These are phyloP conservation scores for Kwoniella heveanensis DNA, from an alignment of 768 basidiomycete genomes.

Conservation along the genomic window DNA sequence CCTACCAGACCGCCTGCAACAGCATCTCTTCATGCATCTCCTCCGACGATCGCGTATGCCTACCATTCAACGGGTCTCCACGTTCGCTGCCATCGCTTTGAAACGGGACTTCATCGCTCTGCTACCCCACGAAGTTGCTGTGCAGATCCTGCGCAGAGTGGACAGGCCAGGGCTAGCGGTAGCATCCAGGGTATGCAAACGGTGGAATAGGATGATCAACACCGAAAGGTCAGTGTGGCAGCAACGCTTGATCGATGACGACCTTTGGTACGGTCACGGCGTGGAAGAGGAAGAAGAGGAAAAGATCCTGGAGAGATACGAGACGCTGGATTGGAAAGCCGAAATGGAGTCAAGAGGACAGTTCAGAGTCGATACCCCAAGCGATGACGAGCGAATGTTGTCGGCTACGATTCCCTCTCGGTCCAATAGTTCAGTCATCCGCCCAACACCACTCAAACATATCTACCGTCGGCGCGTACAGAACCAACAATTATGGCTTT, in stretches of 20 bases:
- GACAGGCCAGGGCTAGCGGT: conserved; percentile 79
- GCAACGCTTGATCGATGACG: conserved; percentile 76
- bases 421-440: conserved; percentile 20
- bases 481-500: conserved; percentile 77
- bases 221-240: conserved; percentile 87
- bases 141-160: conserved; percentile 81
- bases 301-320: conserved; percentile 63
- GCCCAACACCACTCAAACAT: conserved; percentile 62
- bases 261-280: conserved; percentile 85
- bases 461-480: conserved; percentile 89
- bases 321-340: conserved; percentile 32
- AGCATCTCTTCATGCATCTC: conserved; percentile 88
- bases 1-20: conserved; percentile 80
- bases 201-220: conserved; percentile 91
- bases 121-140: conserved; percentile 87
- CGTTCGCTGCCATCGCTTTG: conserved; percentile 83
- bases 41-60: conserved; percentile 87
- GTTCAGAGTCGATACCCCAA: conserved; percentile 26
- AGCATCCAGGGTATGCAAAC: conserved; percentile 81
- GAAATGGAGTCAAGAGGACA: conserved; percentile 1
- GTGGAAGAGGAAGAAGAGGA: conserved; percentile 79
- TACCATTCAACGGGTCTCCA: conserved; percentile 84
- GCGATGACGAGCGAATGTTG: conserved; percentile 58
- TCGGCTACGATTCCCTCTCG: conserved; percentile 55
- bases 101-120: conserved; percentile 92